Conservation (phyloP, 1,139 yeast genomes). For the Suhomyces terraborum region DNA sequence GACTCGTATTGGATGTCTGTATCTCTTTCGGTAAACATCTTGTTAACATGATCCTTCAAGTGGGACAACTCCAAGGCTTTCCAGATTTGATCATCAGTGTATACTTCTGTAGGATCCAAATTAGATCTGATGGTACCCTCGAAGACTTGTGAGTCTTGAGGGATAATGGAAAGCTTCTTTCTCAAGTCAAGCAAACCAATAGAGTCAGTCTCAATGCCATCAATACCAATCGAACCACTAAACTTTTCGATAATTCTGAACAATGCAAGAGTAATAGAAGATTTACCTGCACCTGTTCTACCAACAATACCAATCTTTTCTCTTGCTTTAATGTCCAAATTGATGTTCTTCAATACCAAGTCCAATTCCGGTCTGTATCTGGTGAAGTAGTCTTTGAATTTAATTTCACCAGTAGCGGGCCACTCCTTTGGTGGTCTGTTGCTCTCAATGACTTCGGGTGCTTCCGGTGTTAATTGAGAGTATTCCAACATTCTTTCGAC, state of each 20-base stretch:
- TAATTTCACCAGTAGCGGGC: constrained; percentile 63
- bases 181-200: constrained; percentile 86
- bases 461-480: constrained; percentile 73
- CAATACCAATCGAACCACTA: constrained; percentile 72
- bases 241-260: constrained; percentile 77
- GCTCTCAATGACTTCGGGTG: constrained; percentile 70
- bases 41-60: constrained; percentile 68
- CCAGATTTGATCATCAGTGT: constrained; percentile 82
- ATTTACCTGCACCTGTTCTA: constrained; percentile 85
- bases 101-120: constrained; percentile 77
- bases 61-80: constrained; percentile 82
- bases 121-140: constrained; percentile 89
- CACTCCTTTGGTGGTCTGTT: constrained; percentile 64
- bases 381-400: constrained; percentile 62
- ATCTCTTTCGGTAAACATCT: constrained; percentile 51
- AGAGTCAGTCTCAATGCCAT: constrained; percentile 62
- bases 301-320: constrained; percentile 85
- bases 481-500: constrained; percentile 95
- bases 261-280: constrained; percentile 69
- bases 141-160: constrained; percentile 96
- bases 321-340: constrained; percentile 52
- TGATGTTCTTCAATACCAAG: constrained; percentile 57
- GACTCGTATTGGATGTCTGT: constrained; percentile 32
- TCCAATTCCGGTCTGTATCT: constrained; percentile 61
- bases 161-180: constrained; percentile 84